Base-by-base conservation (phyloP, 352 stramenopile genomes). In the Phytophthora cryptogea region DNA sequence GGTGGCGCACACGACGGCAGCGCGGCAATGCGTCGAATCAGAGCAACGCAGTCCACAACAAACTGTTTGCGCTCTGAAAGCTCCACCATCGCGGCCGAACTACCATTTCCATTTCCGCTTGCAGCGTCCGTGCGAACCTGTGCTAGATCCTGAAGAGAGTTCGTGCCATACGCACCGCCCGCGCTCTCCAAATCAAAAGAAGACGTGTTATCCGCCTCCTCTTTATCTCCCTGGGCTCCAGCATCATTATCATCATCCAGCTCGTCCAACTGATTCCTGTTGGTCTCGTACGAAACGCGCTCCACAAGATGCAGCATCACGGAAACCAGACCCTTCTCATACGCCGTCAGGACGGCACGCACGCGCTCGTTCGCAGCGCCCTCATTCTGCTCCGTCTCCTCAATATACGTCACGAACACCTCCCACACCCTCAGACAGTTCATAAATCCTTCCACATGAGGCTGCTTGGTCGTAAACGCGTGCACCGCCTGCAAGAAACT, bases 361-460 rank as follows among this genome's bases (percentile, higher is more conserved):
- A 79, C 57, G 1, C 55, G 71, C 11, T 89, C 80, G 39, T 87
- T 87, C 2, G 76, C 67, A 3, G 78, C 78, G 5, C 67, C 75
- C 69, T 89, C 83, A 35, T 89, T 80, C 35, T 86, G 76, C 52
- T 92, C 80, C 1, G 80, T 69, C 52, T 92, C 83, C 62, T 94
- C 85, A 48, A 94, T 79, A 46, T 92, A 90, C 14, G 76, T 74
- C 13, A 94, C 83, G 47, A 94, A 89, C 5, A 94, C 81, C 26
- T 94, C 83, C 85, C 85, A 94, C 6, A 92, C 76, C 23, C 71
- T 83, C 32, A 94, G 52, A 42, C 85, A 94, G 57, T 92, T 90
- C 41, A 92, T 52, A 40, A 92, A 89, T 1, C 83, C 85, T 30
- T 78, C 78, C 2, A 89, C 71, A 42, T 92, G 81, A 4, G 81